phyloP scores from a whole-genome alignment of 148 eudicot genomes.

The Camellia granthamiana region DNA sequence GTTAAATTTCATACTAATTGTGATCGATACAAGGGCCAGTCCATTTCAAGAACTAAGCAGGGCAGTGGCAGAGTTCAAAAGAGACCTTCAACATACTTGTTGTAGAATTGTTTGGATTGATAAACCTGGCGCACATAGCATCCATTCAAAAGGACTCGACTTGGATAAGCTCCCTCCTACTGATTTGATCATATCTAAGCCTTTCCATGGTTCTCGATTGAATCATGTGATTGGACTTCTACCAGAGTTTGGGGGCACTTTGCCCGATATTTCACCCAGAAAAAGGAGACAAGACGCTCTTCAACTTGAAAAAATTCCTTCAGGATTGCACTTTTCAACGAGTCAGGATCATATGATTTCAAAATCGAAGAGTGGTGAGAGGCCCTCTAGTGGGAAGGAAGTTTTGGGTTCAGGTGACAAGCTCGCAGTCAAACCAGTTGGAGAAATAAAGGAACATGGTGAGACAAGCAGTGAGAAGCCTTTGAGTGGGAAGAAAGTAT shows the following conservation, averaged over 20 bases:
- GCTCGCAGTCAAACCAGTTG: neutral
- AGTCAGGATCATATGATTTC: too few species aligned
- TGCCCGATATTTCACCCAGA: neutral
- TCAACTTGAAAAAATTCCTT: neutral
- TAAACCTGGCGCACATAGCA: conserved; percentile 34
- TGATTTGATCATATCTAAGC: conserved; percentile 57
- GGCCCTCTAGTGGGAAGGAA: conserved; percentile 9
- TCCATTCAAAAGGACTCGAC: conserved; percentile 38
- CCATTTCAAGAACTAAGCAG: conserved; percentile 44
- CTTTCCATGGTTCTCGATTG: conserved; percentile 79
- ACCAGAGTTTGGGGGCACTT: conserved; percentile 68
- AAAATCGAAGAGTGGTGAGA: conserved; percentile 8
- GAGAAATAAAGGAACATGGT: conserved; percentile 8
- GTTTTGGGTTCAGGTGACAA: neutral
- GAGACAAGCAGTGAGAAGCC: conserved; percentile 20
- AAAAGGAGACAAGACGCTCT: neutral
- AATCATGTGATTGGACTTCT: conserved; percentile 42
- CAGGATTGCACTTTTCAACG: neutral
- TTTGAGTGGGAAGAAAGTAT: conserved; percentile 43
- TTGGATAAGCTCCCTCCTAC: conserved; percentile 49
- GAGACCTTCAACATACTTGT: conserved; percentile 32
- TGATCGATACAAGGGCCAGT: conserved; percentile 65
- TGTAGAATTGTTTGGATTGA: conserved; percentile 72
- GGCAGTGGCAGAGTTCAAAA: conserved; percentile 62
- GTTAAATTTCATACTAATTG: conserved; percentile 39